Evolutionary conservation across 106 monocot genomes (phyloP), one percentile per base, ranked within the genome.

Genomic region (Chionographis japonica): DNA sequence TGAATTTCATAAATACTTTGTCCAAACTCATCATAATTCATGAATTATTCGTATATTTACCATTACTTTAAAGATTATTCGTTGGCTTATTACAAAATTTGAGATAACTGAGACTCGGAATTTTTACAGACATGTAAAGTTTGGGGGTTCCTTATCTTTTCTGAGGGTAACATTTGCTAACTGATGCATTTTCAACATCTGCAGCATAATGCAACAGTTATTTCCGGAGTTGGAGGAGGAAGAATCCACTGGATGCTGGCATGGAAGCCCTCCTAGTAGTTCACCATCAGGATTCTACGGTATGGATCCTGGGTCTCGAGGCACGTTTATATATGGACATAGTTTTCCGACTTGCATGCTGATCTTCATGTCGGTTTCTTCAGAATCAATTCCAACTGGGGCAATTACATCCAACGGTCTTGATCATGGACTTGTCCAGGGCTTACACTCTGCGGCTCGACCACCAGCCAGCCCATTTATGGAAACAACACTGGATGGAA

Each of bases 121-220:
- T 46, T 52, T 2, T 65, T 58, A 39, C 16, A 62, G 12, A 41
- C 7, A 18, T 17, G 9, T 8, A 42, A 15, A 42, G 17, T 16
- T 5, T 40, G 8, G 16, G 18, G 8, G 4, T 68, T 41, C 38
- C 8, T 9, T 38, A 38, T 67, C 39, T 4, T 12, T 18, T 40
- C 55, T 40, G 39, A 39, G 55, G 42, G 7, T 35, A 41, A 9
- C n/a, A 18, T 17, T 59, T 52, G 3, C 2, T 60, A 17, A 40
- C 14, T 50, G 12, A 50, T 42, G 58, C 15, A 54, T 51, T 73
- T 55, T 61, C 40, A 56, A 1, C 56, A 5, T 11, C 65, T 75
- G 68, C 78, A 81, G 84, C 75, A 70, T 72, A 65, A 75, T 73
- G 54, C 83, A 80, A 55, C 77, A 77, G 42, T 64, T 78, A 3